A percentile compares a stretch with the other conserved stretches of the same genome.
Conservation (phyloP, 208 protist species). For the Entamoeba histolytica region DNA sequence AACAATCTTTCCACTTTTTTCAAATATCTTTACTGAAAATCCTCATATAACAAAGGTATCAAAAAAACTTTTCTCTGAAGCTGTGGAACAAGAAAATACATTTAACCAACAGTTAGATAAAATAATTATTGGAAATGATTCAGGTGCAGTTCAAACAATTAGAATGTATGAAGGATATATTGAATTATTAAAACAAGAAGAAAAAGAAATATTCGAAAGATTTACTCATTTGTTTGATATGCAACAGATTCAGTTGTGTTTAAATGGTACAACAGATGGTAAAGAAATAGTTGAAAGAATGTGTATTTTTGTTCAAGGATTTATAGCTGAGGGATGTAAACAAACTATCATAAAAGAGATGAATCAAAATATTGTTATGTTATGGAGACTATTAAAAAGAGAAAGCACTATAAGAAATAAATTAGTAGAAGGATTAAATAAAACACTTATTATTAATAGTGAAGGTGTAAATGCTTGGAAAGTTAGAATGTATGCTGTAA, state of each 20-base stretch:
- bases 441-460: too few relatives aligned
- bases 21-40: background rate
- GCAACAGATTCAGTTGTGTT: background rate
- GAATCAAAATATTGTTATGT: background rate
- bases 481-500: background rate
- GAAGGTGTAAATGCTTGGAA: background rate
- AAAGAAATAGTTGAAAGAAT: background rate
- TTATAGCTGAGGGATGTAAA: background rate
- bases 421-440: background rate
- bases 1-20: background rate
- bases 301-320: background rate
- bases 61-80: background rate
- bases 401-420: background rate
- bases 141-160: background rate
- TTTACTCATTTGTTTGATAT: background rate
- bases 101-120: background rate
- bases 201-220: background rate
- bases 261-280: background rate
- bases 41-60: background rate
- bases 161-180: background rate
- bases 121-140: background rate
- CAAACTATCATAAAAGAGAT: background rate
- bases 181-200: background rate
- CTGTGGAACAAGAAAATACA: background rate
- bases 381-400: background rate